A percentile compares a stretch with the other conserved stretches of the same genome.
Evolutionary conservation across 1,139 yeast species (phyloP).

Genomic region (Saccharomyces hybrid): DNA sequence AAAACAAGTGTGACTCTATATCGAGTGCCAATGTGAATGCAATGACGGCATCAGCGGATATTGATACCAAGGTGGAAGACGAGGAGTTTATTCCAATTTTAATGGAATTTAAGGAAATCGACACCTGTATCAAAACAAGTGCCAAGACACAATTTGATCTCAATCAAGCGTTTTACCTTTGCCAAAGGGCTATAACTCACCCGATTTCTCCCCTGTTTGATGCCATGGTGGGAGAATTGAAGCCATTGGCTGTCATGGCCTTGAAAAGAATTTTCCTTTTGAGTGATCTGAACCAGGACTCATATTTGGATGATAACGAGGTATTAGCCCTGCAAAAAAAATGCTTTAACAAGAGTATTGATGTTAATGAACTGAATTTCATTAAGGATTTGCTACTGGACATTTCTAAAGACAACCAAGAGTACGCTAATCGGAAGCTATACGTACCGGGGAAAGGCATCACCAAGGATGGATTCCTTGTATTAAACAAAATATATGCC

Average conservation of each 20-base stretch:
- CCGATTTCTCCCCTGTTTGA: slow-evolving; percentile 94
- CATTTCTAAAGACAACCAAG: slow-evolving; percentile 16
- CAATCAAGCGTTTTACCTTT: slow-evolving; percentile 81
- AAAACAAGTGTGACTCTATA: slow-evolving; percentile 61
- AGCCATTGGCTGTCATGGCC: slow-evolving; percentile 71
- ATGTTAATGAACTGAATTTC: slow-evolving; percentile 43
- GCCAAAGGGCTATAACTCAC: slow-evolving; percentile 86
- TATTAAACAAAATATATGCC: slow-evolving; percentile 72
- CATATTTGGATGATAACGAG: slow-evolving; percentile 63
- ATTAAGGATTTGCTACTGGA: slow-evolving; percentile 38
- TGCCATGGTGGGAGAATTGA: slow-evolving; percentile 77
- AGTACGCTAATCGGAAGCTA: slow-evolving; percentile 10
- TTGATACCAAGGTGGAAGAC: slow-evolving; percentile 31
- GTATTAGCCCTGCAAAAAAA: slow-evolving; percentile 59
- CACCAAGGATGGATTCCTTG: slow-evolving; percentile 66
- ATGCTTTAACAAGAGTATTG: slow-evolving; percentile 61
- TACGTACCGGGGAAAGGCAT: slow-evolving; percentile 45
- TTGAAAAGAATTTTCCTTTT: slow-evolving; percentile 73
- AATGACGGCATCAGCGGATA: slow-evolving; percentile 21
- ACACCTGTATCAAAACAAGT: slow-evolving; percentile 81
- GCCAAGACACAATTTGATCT: slow-evolving; percentile 76
- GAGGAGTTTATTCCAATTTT: slow-evolving; percentile 83
- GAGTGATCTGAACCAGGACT: slow-evolving; percentile 88
- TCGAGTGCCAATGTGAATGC: slow-evolving; percentile 19
- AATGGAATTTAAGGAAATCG: slow-evolving; percentile 89